phyloP scores from a whole-genome alignment of 2,329 filamentous ascomycete genomes.

The Microsporum audouinii region DNA sequence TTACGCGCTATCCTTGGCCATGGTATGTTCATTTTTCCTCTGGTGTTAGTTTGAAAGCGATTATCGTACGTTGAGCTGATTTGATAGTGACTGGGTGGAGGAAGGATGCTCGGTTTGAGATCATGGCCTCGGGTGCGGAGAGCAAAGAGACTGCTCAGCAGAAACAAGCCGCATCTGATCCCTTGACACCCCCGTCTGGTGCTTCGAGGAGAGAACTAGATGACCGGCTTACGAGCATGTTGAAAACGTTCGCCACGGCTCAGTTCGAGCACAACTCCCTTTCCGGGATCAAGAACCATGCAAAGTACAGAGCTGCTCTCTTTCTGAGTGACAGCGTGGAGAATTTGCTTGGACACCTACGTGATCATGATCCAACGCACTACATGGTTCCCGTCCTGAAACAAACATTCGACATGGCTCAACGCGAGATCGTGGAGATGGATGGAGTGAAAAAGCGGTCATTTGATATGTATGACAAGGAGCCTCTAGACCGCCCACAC shows the following conservation, averaged over 20 bases:
- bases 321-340: constrained; percentile 37
- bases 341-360: constrained; percentile 29
- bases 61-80: background rate
- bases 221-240: background rate
- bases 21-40: constrained; percentile 13
- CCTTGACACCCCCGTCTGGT: background rate
- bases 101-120: background rate
- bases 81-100: constrained; percentile 1
- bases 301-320: constrained; percentile 22
- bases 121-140: background rate
- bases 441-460: constrained; percentile 14
- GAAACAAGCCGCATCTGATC: background rate
- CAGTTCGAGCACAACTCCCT: constrained; percentile 28
- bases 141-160: background rate
- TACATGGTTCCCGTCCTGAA: constrained; percentile 25
- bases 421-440: constrained; percentile 16
- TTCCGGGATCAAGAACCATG: constrained; percentile 17
- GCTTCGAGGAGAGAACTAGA: background rate
- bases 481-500: background rate
- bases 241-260: constrained; percentile 25
- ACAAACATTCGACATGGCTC: constrained; percentile 24
- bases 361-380: constrained; percentile 19
- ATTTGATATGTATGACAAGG: constrained; percentile 6
- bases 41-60: background rate
- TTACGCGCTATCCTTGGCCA: constrained; percentile 18